These are phyloP conservation scores for Pulveroboletus ravenelii DNA, from an alignment of 768 basidiomycete genomes.

Conservation along the genomic window DNA sequence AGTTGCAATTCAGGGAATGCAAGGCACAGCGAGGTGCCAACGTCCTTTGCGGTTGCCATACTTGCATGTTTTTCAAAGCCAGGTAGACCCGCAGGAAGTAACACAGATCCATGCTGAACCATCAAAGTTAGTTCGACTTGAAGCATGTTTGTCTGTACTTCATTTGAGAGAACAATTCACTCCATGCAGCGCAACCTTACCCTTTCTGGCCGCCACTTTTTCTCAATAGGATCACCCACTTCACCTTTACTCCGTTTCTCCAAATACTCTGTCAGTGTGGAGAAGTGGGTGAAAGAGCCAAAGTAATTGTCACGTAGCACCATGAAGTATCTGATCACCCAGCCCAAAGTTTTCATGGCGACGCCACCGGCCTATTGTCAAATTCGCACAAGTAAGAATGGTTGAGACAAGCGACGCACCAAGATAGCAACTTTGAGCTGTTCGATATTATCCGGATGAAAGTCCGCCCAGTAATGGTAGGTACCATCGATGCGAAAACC, in stretches of 20 bases:
- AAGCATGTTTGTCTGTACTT: constrained; percentile 70
- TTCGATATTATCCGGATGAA: constrained; percentile 69
- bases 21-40: constrained; percentile 54
- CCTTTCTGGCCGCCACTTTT: constrained; percentile 76
- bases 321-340: constrained; percentile 88
- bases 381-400: background rate
- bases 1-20: constrained; percentile 66
- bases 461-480: constrained; percentile 69
- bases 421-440: constrained; percentile 63
- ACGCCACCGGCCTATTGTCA: constrained; percentile 44
- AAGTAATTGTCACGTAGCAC: constrained; percentile 90
- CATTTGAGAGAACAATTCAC: constrained; percentile 5
- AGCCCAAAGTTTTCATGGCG: constrained; percentile 71
- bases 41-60: constrained; percentile 29
- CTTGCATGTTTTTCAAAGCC: constrained; percentile 45
- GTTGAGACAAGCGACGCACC: constrained; percentile 32
- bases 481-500: constrained; percentile 57
- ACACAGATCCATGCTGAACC: constrained; percentile 47
- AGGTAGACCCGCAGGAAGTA: constrained; percentile 64
- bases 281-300: constrained; percentile 90
- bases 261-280: constrained; percentile 81
- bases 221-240: constrained; percentile 75
- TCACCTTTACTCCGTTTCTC: constrained; percentile 55
- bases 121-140: constrained; percentile 64
- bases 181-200: constrained; percentile 35